Base-by-base conservation (phyloP, 805 yeast species). In the Wickerhamiella kurtzmanii region DNA sequence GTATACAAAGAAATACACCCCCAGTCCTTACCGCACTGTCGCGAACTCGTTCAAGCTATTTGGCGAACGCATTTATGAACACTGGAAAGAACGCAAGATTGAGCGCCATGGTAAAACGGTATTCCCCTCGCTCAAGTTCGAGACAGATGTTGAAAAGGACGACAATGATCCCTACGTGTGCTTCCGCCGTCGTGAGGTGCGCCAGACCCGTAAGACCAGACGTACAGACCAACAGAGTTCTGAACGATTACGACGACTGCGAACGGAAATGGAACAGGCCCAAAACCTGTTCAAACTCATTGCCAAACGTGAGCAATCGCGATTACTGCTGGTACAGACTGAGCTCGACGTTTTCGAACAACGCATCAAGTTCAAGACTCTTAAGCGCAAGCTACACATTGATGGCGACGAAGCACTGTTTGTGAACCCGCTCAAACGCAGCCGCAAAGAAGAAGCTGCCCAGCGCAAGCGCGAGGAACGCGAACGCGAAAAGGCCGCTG, bases 201-300 rank as follows among this genome's bases (percentile, higher is more conserved):
- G 98, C 54, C 96, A 84, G 60, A 92, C 94, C 25, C 81, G 98
- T 63, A 92, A 92, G 63, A 92, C 98, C 0, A 77, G 98, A 63
- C 77, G 97, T 53, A 84, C 96, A 0, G 98, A 92, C 66, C 75
- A 83, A 32, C 83, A 86, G 56, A 86, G 92, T 55, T 80, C 87
- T 13, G 96, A 88, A 63, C 76, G 88, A 53, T 69, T 92, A 44
- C 73, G 92, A 19, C 62, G 75, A 48, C 68, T 92, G 28, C 84
- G 82, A 52, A 73, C 73, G 50, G 95, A 92, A 50, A 70, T 92
- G 66, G 80, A 76, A 51, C 73, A 79, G 44, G 94, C 95, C 1
- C 73, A 80, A 52, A 78, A 75, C 44, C 67, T 92, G 41, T 71
- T 86, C 18, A 67, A 79, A 35, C 62, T 77, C 56, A 82, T 86